phyloP scores from a whole-genome alignment of 768 basidiomycete species.

The Candolleomyces aberdarensis region DNA sequence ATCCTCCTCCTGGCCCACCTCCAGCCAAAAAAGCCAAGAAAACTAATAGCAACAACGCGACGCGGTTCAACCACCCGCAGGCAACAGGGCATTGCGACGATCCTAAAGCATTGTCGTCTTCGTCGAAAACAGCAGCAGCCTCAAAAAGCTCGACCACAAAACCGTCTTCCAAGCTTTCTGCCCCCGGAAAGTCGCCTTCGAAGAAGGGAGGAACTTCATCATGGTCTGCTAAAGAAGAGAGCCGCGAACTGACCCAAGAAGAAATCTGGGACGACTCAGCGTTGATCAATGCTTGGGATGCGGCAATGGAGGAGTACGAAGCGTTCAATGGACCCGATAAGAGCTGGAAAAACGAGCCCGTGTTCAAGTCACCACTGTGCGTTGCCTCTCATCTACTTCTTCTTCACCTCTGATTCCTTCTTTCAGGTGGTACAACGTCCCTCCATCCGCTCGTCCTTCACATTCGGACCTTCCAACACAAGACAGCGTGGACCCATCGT shows the following conservation, averaged over 20 bases:
- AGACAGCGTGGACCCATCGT: background rate
- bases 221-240: slow-evolving; percentile 43
- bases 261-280: slow-evolving; percentile 89
- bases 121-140: background rate
- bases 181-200: background rate
- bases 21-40: slow-evolving; percentile 52
- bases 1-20: slow-evolving; percentile 2
- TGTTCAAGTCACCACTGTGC: slow-evolving; percentile 73
- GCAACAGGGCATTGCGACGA: slow-evolving; percentile 39
- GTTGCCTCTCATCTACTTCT: slow-evolving; percentile 21
- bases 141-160: background rate
- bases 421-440: slow-evolving; percentile 76
- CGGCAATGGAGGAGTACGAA: slow-evolving; percentile 79
- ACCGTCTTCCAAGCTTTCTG: background rate
- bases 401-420: background rate
- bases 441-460: slow-evolving; percentile 21
- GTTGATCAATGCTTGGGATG: slow-evolving; percentile 80
- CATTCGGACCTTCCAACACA: background rate
- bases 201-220: slow-evolving; percentile 18
- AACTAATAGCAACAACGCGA: slow-evolving; percentile 27
- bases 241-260: slow-evolving; percentile 61
- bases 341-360: slow-evolving; percentile 67
- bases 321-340: slow-evolving; percentile 66
- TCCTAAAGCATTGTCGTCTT: slow-evolving; percentile 18
- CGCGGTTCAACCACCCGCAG: slow-evolving; percentile 22